A percentile compares a stretch with the other conserved stretches of the same genome.
Evolutionary conservation across 371 early-diverging fungal species (phyloP).

Genomic region (Nematocida displodere): DNA sequence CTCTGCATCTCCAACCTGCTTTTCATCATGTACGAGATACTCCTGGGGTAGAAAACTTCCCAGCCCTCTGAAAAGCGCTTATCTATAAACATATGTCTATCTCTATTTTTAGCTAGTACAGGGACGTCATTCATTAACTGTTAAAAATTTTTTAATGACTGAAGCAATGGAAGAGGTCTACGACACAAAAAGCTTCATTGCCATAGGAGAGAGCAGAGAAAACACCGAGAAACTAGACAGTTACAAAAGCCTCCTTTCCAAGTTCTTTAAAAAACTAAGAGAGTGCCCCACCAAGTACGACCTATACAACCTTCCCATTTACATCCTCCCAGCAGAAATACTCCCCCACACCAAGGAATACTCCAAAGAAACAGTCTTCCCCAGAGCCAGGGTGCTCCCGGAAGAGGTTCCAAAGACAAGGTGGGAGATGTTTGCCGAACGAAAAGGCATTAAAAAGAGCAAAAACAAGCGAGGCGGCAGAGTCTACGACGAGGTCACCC

Average conservation of each 20-base stretch:
- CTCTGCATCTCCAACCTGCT: constrained; percentile 12
- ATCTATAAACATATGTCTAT: background rate
- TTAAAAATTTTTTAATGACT: background rate
- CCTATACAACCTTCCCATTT: constrained; percentile 3
- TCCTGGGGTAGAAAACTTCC: constrained; percentile 42
- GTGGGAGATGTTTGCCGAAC: constrained; percentile 97
- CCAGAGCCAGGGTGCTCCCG: constrained; percentile 29
- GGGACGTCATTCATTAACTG: background rate
- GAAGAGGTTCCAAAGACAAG: constrained; percentile 68
- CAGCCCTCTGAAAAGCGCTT: too few species aligned
- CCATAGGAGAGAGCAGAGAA: constrained; percentile 19
- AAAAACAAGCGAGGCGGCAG: constrained; percentile 67
- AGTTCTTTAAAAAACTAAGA: constrained; percentile 30
- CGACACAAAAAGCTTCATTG: constrained; percentile 27
- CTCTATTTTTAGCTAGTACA: background rate
- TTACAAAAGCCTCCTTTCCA: background rate
- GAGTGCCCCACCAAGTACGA: constrained; percentile 46
- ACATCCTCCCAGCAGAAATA: constrained; percentile 37
- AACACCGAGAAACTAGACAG: background rate
- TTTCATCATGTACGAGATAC: constrained; percentile 35
- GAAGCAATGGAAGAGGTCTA: background rate
- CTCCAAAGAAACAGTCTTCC: constrained; percentile 49
- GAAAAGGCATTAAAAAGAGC: constrained; percentile 84
- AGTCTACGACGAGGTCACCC: constrained; percentile 76
- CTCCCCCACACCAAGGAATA: constrained; percentile 22